Evolutionary conservation across 305 asterid species (phyloP), one percentile per base, ranked within the genome.

Genomic region (Fraxinus platypoda): DNA sequence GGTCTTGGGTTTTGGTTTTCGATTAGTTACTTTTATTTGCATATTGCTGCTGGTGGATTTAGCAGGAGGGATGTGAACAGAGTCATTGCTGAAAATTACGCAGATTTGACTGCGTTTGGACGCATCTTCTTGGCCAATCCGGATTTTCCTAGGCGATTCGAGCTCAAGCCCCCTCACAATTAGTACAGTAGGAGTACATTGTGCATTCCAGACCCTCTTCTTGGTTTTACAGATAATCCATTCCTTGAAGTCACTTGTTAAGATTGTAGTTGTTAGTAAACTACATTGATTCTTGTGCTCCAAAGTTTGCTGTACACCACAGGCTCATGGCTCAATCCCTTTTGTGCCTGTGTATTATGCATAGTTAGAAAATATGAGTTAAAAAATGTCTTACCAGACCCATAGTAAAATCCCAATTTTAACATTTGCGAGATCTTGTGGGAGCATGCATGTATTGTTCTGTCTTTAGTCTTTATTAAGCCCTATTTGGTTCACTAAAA

Each of bases 221-320:
- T 78, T 25, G 86, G 83, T 11, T 83, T 79, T 66, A 83, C 83
- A n/a, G 80, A 79, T 15, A 79, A 79, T 13, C 83, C 81, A 62
- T 83, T 78, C 28, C 80, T 83, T 30, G 79, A 83, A 21, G 21
- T 54, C 64, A 52, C 23, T 5, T 7, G 3, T 17, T n/a, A n/a
- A n/a, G 25, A 54, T n/a, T 17, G 64, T 54, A n/a, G 8, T 54
- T 52, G 64, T 11, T 43, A 43, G 21, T 49, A 49, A 52, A n/a
- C 64, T 6, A n/a, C 25, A n/a, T n/a, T 1, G 8, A n/a, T n/a
- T 17, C 23, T 52, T 52, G 64, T 52, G 64, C 19, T 17, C 64
- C 23, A n/a, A 5, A n/a, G 25, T 54, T 52, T 17, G 17, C 23
- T 17, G 8, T n/a, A 54, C 7, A n/a, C 9, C 64, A 17, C 64